Conservation (phyloP, 805 yeast genomes). For the Yamadazyma endophytica region DNA sequence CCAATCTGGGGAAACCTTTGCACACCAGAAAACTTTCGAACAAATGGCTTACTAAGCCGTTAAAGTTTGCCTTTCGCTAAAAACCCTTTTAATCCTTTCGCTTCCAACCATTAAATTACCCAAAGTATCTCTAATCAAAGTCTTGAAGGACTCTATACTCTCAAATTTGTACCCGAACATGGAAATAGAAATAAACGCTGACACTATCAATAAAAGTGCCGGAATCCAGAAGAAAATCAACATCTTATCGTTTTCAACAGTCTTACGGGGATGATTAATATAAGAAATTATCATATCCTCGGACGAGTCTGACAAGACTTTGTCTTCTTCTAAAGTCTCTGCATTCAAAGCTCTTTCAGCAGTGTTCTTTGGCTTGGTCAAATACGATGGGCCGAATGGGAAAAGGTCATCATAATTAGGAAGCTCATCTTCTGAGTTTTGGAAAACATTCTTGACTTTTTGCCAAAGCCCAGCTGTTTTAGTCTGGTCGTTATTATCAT, state of each 20-base stretch:
- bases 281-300: conserved; percentile 42
- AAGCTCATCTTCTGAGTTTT: conserved; percentile 32
- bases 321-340: conserved; percentile 24
- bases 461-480: conserved; percentile 33
- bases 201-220: conserved; percentile 52
- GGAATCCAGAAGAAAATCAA: conserved; percentile 91
- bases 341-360: conserved; percentile 29
- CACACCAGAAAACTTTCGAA: too few species aligned
- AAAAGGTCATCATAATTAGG: conserved; percentile 76
- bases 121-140: conserved; percentile 28
- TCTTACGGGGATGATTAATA: conserved; percentile 42
- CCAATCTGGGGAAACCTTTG: too few species aligned
- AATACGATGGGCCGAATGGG: conserved; percentile 45
- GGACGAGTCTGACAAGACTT: conserved; percentile 32
- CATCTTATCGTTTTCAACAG: conserved; percentile 72
- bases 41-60: too few species aligned
- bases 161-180: conserved; percentile 37
- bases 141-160: conserved; percentile 30
- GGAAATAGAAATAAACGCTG: conserved; percentile 43
- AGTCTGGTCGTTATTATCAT: conserved; percentile 1
- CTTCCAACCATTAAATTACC: conserved; percentile 43
- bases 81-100: conserved; percentile 35
- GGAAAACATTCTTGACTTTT: conserved; percentile 39
- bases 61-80: too few species aligned
- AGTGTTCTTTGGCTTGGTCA: conserved; percentile 30